Percentiles rank a stretch among this genome's conserved stretches.
Conservation (phyloP, 2,329 filamentous ascomycete species). For the Stagonosporopsis rhizophila region DNA sequence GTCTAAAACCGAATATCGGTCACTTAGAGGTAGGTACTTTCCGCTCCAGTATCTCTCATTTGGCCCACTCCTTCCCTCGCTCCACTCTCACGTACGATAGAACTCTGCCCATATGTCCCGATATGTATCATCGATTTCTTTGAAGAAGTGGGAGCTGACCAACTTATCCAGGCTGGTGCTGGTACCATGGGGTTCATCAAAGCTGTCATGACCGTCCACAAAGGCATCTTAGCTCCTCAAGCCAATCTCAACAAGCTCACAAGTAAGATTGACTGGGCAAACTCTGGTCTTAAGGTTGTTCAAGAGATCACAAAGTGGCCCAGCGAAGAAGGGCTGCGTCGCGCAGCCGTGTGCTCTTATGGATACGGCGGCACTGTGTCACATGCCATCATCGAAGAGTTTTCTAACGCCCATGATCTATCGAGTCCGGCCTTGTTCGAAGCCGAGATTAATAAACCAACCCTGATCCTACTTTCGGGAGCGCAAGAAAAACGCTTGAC, state of each 20-base stretch:
- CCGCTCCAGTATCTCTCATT: background rate
- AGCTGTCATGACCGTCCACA: constrained; percentile 39
- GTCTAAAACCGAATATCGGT: constrained; percentile 45
- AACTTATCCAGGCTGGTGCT: constrained; percentile 8
- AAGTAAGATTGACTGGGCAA: constrained; percentile 23
- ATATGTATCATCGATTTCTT: background rate
- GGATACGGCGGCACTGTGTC: constrained; percentile 29
- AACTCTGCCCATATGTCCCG: background rate
- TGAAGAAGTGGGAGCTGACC: background rate
- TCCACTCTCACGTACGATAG: background rate
- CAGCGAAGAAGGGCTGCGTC: constrained; percentile 6
- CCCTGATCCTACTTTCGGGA: constrained; percentile 8
- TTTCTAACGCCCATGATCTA: background rate
- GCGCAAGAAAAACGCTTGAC: constrained; percentile 10
- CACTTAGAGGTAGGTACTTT: constrained; percentile 25
- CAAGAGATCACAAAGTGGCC: constrained; percentile 24
- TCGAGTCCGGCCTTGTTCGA: constrained; percentile 1
- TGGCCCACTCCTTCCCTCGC: background rate
- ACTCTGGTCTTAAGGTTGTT: constrained; percentile 20
- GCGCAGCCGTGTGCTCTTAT: constrained; percentile 24
- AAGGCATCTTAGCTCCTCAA: constrained; percentile 38
- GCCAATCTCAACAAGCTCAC: constrained; percentile 27
- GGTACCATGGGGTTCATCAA: constrained; percentile 33
- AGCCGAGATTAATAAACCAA: constrained; percentile 1
- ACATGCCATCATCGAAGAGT: constrained; percentile 22